A percentile compares a stretch with the other conserved stretches of the same genome.
Conservation (phyloP, 192 early-diverging fungal species). For the Backusella tuberculispora region DNA sequence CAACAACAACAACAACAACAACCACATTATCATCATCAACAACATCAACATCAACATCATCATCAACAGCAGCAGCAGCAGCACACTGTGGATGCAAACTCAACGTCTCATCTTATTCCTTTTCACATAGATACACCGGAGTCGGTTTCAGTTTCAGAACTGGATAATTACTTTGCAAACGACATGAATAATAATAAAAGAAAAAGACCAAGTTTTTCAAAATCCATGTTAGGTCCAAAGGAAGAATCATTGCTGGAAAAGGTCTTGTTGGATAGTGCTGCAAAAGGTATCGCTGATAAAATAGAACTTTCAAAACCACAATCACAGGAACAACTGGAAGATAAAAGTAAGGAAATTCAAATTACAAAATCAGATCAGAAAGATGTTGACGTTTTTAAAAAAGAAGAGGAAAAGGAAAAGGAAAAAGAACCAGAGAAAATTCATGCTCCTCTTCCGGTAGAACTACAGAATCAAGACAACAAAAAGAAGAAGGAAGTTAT, state of each 20-base stretch:
- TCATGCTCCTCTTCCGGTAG: neutral
- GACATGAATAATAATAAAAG: neutral
- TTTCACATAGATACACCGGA: conserved; percentile 23
- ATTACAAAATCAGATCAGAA: neutral
- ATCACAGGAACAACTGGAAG: neutral
- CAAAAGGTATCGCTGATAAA: conserved; percentile 8
- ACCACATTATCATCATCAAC: neutral
- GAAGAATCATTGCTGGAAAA: conserved; percentile 35
- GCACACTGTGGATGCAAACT: conserved; percentile 7
- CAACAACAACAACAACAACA: no score
- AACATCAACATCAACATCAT: no score
- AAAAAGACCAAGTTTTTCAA: neutral
- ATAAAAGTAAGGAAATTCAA: no score
- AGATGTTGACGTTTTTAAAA: no score
- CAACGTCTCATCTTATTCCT: conserved; percentile 11
- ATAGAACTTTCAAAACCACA: neutral
- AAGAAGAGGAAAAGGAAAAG: no score
- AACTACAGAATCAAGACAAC: neutral
- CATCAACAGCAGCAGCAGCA: neutral
- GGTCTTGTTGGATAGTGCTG: conserved; percentile 32
- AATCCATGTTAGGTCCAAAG: conserved; percentile 9
- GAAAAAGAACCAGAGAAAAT: no score
- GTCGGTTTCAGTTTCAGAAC: conserved; percentile 31
- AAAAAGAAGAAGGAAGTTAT: no score
- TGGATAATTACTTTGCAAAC: conserved; percentile 24